These are phyloP conservation scores for Ambrosiella xylebori DNA, from an alignment of 2,329 filamentous ascomycete genomes.

Conservation along the genomic window DNA sequence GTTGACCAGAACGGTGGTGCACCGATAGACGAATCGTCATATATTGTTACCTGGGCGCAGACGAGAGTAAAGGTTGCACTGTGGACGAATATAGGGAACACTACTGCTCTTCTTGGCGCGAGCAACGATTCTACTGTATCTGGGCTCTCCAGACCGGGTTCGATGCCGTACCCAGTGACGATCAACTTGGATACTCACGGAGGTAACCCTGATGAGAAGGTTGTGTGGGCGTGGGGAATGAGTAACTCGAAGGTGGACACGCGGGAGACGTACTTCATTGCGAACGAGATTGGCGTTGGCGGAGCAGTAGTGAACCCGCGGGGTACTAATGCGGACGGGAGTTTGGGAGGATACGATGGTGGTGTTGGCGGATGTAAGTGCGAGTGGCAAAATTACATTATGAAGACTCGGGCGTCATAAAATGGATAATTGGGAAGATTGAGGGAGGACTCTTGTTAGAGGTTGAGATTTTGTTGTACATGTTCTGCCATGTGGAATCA, in stretches of 20 bases:
- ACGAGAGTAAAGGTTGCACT: slow-evolving; percentile 48
- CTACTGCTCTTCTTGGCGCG: slow-evolving; percentile 23
- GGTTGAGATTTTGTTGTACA: not conserved
- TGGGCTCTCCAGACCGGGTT: slow-evolving; percentile 29
- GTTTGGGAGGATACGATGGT: slow-evolving; percentile 43
- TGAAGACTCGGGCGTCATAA: not conserved
- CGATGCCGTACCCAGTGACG: slow-evolving; percentile 47
- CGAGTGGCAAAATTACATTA: slow-evolving; percentile 34
- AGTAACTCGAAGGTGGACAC: slow-evolving; percentile 29
- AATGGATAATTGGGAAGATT: not conserved
- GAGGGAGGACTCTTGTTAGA: not conserved
- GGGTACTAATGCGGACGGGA: slow-evolving; percentile 23
- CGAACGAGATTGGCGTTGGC: slow-evolving; percentile 32
- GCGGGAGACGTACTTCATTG: slow-evolving; percentile 26
- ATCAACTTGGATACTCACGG: slow-evolving; percentile 46
- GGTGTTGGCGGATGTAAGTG: slow-evolving; percentile 46
- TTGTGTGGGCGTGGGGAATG: slow-evolving; percentile 36
- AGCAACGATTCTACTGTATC: slow-evolving; percentile 13
- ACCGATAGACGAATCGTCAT: slow-evolving; percentile 33
- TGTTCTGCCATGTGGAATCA: not conserved
- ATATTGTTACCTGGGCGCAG: slow-evolving; percentile 40
- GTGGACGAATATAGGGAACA: slow-evolving; percentile 37
- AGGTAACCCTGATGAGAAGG: slow-evolving; percentile 34
- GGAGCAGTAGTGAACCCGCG: slow-evolving; percentile 37
- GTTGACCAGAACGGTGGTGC: slow-evolving; percentile 33